Percentiles rank a stretch among this genome's conserved stretches.
phyloP scores from a whole-genome alignment of 768 basidiomycete genomes.

The Paxillus ammoniavirescens region DNA sequence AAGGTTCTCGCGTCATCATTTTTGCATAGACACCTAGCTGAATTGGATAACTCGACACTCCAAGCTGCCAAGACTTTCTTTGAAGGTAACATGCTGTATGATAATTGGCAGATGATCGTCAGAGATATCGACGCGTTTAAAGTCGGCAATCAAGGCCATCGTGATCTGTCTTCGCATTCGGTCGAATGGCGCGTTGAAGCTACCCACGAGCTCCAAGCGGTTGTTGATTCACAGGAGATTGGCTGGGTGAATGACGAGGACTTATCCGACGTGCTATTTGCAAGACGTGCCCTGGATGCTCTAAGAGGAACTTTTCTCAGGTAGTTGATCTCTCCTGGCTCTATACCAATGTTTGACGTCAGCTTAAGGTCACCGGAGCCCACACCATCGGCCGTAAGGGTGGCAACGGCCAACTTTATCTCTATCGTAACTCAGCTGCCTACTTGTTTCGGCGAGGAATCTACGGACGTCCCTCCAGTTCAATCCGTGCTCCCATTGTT shows the following conservation, averaged over 20 bases:
- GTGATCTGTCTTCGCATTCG: background rate
- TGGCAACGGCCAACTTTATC: conserved; percentile 23
- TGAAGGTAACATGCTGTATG: conserved; percentile 16
- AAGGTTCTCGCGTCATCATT: conserved; percentile 28
- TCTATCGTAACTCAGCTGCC: conserved; percentile 11
- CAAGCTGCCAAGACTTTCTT: conserved; percentile 20
- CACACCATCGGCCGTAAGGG: conserved; percentile 7
- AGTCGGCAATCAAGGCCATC: background rate
- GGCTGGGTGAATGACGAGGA: conserved; percentile 56
- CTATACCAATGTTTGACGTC: conserved; percentile 7
- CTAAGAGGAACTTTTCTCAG: conserved; percentile 42
- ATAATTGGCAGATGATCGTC: conserved; percentile 12
- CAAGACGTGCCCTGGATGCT: conserved; percentile 44
- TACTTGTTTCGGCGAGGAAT: conserved; percentile 3
- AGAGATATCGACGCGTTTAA: conserved; percentile 12
- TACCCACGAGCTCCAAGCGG: conserved; percentile 32
- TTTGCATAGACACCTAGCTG: conserved; percentile 30
- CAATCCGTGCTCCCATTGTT: conserved; percentile 35
- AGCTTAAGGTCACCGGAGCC: conserved; percentile 11
- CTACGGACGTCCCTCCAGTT: conserved; percentile 21
- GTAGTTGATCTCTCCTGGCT: conserved; percentile 24
- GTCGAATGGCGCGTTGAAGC: conserved; percentile 23
- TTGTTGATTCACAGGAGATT: conserved; percentile 45
- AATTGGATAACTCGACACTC: conserved; percentile 25
- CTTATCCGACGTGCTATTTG: conserved; percentile 41